These are phyloP conservation scores for Gliomastix tumulicola DNA, from an alignment of 2,329 filamentous ascomycete genomes.

Conservation along the genomic window DNA sequence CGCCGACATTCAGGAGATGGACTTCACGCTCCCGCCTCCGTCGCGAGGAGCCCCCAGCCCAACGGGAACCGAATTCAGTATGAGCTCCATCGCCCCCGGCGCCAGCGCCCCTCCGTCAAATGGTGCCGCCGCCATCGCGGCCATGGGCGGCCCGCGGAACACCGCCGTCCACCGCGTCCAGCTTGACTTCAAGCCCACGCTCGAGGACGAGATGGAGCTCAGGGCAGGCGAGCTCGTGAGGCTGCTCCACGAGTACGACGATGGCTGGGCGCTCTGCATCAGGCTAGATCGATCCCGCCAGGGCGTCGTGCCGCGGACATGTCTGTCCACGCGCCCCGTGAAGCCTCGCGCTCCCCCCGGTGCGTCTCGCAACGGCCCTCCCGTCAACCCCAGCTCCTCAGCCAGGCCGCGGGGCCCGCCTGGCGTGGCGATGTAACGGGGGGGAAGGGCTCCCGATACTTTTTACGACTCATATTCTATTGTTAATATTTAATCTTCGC, in stretches of 20 bases:
- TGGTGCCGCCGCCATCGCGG: slow-evolving; percentile 48
- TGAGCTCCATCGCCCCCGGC: slow-evolving; percentile 44
- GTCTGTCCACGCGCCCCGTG: slow-evolving; percentile 83
- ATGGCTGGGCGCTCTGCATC: slow-evolving; percentile 94
- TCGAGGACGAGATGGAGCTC: slow-evolving; percentile 86
- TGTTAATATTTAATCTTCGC: no score
- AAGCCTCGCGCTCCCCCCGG: slow-evolving; percentile 64
- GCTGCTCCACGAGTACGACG: slow-evolving; percentile 91
- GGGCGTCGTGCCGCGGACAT: slow-evolving; percentile 89
- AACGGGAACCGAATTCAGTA: slow-evolving; percentile 55
- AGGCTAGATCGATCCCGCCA: slow-evolving; percentile 85
- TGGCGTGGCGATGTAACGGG: no score
- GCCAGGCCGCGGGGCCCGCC: no score
- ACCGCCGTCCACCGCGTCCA: slow-evolving; percentile 82
- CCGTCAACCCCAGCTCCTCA: slow-evolving; percentile 46
- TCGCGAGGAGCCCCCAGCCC: slow-evolving; percentile 43
- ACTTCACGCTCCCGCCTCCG: slow-evolving; percentile 41
- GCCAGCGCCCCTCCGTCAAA: slow-evolving; percentile 20
- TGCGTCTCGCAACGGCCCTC: slow-evolving; percentile 42
- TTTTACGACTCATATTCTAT: no score
- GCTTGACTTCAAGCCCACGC: slow-evolving; percentile 85
- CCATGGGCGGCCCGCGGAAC: slow-evolving; percentile 50
- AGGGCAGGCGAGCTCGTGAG: slow-evolving; percentile 77
- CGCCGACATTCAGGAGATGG: slow-evolving; percentile 33
- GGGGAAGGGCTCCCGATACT: no score